phyloP scores from a whole-genome alignment of 2,329 filamentous ascomycete genomes.

The Exophiala alcalophila region DNA sequence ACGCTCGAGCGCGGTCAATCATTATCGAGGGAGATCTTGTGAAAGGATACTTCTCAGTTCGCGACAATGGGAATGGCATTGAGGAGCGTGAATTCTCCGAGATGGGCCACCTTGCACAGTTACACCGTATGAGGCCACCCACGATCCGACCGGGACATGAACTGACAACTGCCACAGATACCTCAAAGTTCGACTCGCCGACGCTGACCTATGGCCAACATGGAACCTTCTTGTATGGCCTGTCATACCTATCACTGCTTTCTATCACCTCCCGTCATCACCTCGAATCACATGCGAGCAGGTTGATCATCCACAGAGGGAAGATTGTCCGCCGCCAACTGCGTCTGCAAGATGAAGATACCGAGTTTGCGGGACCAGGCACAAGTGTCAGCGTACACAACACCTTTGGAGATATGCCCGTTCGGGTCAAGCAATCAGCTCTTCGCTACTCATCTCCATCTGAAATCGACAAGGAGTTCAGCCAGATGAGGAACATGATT shows the following conservation, averaged over 20 bases:
- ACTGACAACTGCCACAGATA: slow-evolving; percentile 54
- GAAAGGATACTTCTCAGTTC: slow-evolving; percentile 72
- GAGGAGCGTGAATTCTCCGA: slow-evolving; percentile 63
- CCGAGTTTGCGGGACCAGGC: slow-evolving; percentile 59
- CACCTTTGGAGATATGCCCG: slow-evolving; percentile 86
- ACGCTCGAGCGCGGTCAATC: slow-evolving; percentile 69
- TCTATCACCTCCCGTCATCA: slow-evolving; percentile 69
- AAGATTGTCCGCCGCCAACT: slow-evolving; percentile 63
- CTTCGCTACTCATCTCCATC: slow-evolving; percentile 50
- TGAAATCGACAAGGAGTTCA: slow-evolving; percentile 63
- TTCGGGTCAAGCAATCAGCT: slow-evolving; percentile 77
- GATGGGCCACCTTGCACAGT: slow-evolving; percentile 37
- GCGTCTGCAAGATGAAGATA: slow-evolving; percentile 54
- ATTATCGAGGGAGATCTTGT: slow-evolving; percentile 69
- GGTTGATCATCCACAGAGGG: slow-evolving; percentile 45
- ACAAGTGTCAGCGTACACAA: slow-evolving; percentile 74
- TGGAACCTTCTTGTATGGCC: slow-evolving; percentile 73
- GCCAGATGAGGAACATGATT: slow-evolving; percentile 57
- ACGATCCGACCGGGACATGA: slow-evolving; percentile 10
- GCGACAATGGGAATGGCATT: slow-evolving; percentile 84
- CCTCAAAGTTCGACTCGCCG: slow-evolving; percentile 64
- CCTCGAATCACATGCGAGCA: slow-evolving; percentile 26
- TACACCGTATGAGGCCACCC: slow-evolving; percentile 62
- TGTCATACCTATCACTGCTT: slow-evolving; percentile 73
- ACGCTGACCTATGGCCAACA: slow-evolving; percentile 60